Conservation (phyloP, 257 asterid species). For the Nicotiana otophora region DNA sequence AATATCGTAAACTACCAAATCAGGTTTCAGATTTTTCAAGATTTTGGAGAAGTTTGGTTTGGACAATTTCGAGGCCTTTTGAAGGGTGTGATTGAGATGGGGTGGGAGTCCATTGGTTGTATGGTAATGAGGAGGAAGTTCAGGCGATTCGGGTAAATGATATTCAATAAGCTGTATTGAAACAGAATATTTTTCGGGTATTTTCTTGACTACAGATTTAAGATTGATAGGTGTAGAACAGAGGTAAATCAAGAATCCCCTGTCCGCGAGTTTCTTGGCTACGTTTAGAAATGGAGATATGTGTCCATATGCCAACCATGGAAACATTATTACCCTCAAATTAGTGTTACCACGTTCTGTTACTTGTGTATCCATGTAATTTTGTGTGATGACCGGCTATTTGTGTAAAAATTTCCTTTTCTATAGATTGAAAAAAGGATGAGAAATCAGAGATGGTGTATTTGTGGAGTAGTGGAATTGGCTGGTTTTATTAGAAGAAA, state of each 20-base stretch:
- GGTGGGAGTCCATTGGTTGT: slow-evolving; percentile 58
- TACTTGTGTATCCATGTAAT: not conserved
- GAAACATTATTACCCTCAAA: slow-evolving; percentile 1
- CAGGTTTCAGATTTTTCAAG: slow-evolving; percentile 10
- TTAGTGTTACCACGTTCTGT: not conserved
- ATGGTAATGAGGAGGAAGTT: slow-evolving; percentile 35
- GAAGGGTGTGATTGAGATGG: slow-evolving; percentile 31
- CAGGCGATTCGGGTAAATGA: slow-evolving; percentile 21
- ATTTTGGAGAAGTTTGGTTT: slow-evolving; percentile 23
- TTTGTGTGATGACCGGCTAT: no score
- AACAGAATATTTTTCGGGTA: slow-evolving; percentile 13
- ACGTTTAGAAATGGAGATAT: slow-evolving; percentile 19
- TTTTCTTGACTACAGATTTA: slow-evolving; percentile 18
- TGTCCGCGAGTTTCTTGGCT: slow-evolving; percentile 29
- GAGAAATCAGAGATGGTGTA: not conserved
- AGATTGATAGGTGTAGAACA: slow-evolving; percentile 46
- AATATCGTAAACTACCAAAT: not conserved
- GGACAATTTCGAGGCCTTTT: slow-evolving; percentile 29
- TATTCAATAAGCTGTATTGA: slow-evolving; percentile 29
- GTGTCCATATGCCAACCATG: slow-evolving; percentile 15
- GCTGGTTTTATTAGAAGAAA: not conserved
- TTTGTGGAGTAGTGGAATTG: not conserved
- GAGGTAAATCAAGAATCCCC: slow-evolving; percentile 27
- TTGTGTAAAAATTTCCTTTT: no score
- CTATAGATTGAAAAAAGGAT: not conserved